phyloP scores from a whole-genome alignment of 2,329 filamentous ascomycete genomes.

The Colletotrichum cereale region DNA sequence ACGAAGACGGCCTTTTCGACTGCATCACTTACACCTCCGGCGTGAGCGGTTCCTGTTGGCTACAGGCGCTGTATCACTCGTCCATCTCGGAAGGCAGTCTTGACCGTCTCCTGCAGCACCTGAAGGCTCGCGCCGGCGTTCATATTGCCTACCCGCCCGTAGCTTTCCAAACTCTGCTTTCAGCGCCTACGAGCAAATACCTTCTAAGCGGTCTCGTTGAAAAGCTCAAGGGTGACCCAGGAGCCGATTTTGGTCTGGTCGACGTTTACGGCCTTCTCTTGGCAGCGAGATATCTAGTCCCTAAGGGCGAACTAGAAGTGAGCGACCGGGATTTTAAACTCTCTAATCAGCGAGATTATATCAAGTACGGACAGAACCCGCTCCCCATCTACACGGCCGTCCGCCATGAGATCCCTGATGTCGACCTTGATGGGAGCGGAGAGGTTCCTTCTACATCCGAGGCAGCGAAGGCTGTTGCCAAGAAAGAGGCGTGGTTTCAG shows the following conservation, averaged over 20 bases:
- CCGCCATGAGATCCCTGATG: conserved; percentile 89
- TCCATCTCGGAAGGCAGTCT: conserved; percentile 79
- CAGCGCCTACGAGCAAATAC: conserved; percentile 92
- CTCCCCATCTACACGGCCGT: conserved; percentile 97
- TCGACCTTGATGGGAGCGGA: conserved; percentile 59
- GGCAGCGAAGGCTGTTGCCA: conserved; percentile 64
- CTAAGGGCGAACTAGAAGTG: conserved; percentile 84
- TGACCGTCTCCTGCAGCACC: conserved; percentile 79
- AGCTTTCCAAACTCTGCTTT: conserved; percentile 84
- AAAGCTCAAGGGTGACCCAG: conserved; percentile 85
- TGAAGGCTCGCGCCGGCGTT: conserved; percentile 85
- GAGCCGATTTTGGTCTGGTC: conserved; percentile 88
- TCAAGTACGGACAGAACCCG: conserved; percentile 83
- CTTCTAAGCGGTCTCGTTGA: conserved; percentile 90
- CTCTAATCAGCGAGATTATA: conserved; percentile 83
- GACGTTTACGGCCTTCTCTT: conserved; percentile 92
- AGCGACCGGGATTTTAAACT: conserved; percentile 87
- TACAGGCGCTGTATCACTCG: conserved; percentile 89
- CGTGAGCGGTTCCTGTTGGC: conserved; percentile 96
- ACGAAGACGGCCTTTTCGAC: conserved; percentile 91
- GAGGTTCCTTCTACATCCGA: conserved; percentile 54
- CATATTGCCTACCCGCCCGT: conserved; percentile 95
- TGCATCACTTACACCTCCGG: conserved; percentile 96
- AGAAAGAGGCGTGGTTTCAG: conserved; percentile 89
- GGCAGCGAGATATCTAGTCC: conserved; percentile 86